Evolutionary conservation across 1,284 basidiomycete genomes (phyloP), one percentile per base, ranked within the genome.

Genomic region (Bondarzewia mesenterica): DNA sequence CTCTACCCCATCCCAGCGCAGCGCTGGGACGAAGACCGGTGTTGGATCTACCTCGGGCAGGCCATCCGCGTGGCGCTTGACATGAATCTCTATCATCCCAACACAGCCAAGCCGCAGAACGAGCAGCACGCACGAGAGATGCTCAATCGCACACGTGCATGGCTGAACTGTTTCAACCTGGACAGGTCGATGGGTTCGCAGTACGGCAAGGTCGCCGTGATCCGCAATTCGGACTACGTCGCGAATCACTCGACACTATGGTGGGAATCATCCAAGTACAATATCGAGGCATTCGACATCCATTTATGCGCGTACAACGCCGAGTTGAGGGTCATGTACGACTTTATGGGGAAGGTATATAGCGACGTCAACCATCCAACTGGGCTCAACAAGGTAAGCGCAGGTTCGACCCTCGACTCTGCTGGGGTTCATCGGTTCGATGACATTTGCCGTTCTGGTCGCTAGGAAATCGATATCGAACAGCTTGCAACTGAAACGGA

Each of bases 91-190:
- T 86, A 93, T 57, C 73, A 85, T 40, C 85, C 87, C 2, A 75
- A 73, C 52, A 82, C 82, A 0, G 77, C 80, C 6, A 81, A 80
- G 52, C 80, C 81, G 5, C 64, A 73, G 15, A 83, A 83, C 57
- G 86, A 89, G 60, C 71, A 71, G 49, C 82, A 89, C 51, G 85
- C 85, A 20, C 80, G 90, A 44, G 85, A 91, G 63, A 77, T 89
- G 66, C 75, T 91, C 44, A 93, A 91, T 60, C 80, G 90, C n/a
- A 88, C 87, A 32, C 80, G 89, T 16, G 79, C 87, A 1, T 93
- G 90, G 90, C 69, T 92, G 53, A 89, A 88, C 61, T 90, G 89
- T 64, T 89, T 85, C 66, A 89, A 89, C 62, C 67, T 93, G 40
- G 89, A 93, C 62, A 80, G 89, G 15, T 88, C 84, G 1, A 85